These are phyloP conservation scores for Typha latifolia DNA, from an alignment of 176 grass and related monocot genomes.

Conservation along the genomic window DNA sequence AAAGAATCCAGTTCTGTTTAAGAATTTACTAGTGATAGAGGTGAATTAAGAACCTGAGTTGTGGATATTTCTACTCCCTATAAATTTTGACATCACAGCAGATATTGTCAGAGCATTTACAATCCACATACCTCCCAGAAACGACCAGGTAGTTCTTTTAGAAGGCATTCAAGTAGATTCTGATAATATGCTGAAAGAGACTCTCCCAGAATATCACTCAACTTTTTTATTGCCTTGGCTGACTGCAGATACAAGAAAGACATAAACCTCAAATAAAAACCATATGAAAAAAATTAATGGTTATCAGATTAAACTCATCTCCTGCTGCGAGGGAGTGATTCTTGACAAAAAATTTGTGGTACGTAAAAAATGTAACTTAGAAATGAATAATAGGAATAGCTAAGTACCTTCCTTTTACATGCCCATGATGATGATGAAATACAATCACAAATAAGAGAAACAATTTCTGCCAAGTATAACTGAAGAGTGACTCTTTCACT, in stretches of 20 bases:
- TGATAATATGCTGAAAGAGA: conserved; percentile 47
- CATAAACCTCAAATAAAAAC: background rate
- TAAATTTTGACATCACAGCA: background rate
- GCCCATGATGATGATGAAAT: conserved; percentile 89
- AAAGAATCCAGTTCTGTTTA: too few relatives aligned
- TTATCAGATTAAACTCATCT: too few relatives aligned
- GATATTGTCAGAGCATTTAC: background rate
- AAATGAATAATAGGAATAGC: background rate
- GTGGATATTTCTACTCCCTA: too few relatives aligned
- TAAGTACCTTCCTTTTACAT: conserved; percentile 81
- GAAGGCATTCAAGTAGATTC: conserved; percentile 71
- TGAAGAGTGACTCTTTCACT: conserved; percentile 89
- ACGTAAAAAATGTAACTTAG: background rate
- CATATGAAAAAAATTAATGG: too few relatives aligned
- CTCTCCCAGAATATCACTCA: conserved; percentile 76
- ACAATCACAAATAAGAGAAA: conserved; percentile 68
- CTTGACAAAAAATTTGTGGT: too few relatives aligned
- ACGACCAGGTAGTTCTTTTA: conserved; percentile 87
- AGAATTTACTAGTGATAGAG: too few relatives aligned
- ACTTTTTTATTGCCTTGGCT: conserved; percentile 76
- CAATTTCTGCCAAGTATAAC: conserved; percentile 72
- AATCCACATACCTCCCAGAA: conserved; percentile 72
- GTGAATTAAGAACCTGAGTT: too few relatives aligned
- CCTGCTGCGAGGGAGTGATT: too few relatives aligned
- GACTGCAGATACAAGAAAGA: conserved; percentile 43